These are phyloP conservation scores for Lentinula novae-zelandiae DNA, from an alignment of 1,284 basidiomycete species.

Conservation along the genomic window DNA sequence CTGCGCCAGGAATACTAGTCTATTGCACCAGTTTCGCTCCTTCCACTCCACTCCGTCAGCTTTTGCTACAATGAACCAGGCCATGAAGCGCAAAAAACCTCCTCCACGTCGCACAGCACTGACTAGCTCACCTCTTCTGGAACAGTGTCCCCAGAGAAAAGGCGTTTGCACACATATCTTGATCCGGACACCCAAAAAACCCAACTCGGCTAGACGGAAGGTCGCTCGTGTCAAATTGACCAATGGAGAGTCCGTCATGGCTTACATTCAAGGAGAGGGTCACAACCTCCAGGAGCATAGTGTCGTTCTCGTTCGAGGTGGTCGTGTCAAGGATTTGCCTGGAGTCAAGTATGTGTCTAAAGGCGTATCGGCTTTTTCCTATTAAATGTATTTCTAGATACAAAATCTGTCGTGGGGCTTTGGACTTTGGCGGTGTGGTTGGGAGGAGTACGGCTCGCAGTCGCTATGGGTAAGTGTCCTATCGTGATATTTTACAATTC, in stretches of 20 bases:
- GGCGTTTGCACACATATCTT: slow-evolving; percentile 86
- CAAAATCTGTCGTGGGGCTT: slow-evolving; percentile 90
- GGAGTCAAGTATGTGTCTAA: slow-evolving; percentile 76
- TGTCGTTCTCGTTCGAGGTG: slow-evolving; percentile 92
- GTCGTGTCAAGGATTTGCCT: slow-evolving; percentile 95
- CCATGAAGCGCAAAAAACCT: slow-evolving; percentile 60
- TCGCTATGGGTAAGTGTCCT: slow-evolving; percentile 83
- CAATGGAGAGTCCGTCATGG: slow-evolving; percentile 87
- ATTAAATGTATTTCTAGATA: slow-evolving; percentile 57
- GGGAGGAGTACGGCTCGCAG: slow-evolving; percentile 81
- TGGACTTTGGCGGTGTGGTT: slow-evolving; percentile 91
- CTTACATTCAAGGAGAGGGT: slow-evolving; percentile 97
- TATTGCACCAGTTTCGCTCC: slow-evolving; percentile 34
- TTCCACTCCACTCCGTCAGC: slow-evolving; percentile 66
- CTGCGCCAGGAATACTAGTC: neutral
- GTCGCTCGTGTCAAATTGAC: slow-evolving; percentile 92
- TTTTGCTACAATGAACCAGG: slow-evolving; percentile 77
- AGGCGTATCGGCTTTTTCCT: neutral
- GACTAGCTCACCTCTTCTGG: slow-evolving; percentile 75
- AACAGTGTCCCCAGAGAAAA: slow-evolving; percentile 80
- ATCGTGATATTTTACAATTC: slow-evolving; percentile 1
- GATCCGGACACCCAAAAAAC: slow-evolving; percentile 92
- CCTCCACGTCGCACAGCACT: slow-evolving; percentile 44
- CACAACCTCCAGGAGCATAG: slow-evolving; percentile 98
- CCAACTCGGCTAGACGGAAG: slow-evolving; percentile 98